Base-by-base conservation (phyloP, 352 stramenopile species). In the Phytophthora fragariae region DNA sequence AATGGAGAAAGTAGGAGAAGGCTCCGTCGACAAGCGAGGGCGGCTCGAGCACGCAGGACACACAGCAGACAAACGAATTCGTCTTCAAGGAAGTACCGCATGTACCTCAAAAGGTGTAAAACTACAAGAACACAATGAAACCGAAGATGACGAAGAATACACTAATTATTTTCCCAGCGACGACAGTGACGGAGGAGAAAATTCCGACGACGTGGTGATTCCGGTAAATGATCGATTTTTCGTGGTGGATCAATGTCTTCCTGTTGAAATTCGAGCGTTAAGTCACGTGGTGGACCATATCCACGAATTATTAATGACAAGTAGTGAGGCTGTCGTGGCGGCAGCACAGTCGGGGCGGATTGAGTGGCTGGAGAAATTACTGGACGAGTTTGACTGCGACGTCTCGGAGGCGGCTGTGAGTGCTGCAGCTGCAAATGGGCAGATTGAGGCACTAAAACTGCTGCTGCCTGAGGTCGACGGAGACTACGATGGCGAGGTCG, bases 361-460 rank as follows among this genome's bases (percentile, higher is more conserved):
- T 2, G 19, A 55, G n/a, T 55, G 49, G 49, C n/a, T 29, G 19
- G 8, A 33, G n/a, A 29, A 55, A 7, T 29, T 55, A 8, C 19
- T 55, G n/a, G 17, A 29, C n/a, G 7, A 29, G 7, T 55, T 29
- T 29, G 11, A 33, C 21, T 56, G 50, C 5, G 21, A 35, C 8
- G n/a, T 56, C 50, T 56, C 50, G 19, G 12, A 15, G 9, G 49
- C 49, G 19, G 50, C 50, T 33, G 10, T 56, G 21, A 15, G 24
- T 56, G 8, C n/a, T 33, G 50, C 50, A 29, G 50, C 50, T 8
- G 50, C 50, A 56, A 56, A 56, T 27, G 50, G 50, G 11, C 50
- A 56, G 21, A 50, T 50, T 50, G 44, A 50, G 44, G 44, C 44
- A 8, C 44, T 50, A 17, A 50, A 50, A 21, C 0, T 50, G 5